Evolutionary conservation across 2,329 filamentous ascomycete species (phyloP), one percentile per base, ranked within the genome.

Genomic region (Claviceps capensis): DNA sequence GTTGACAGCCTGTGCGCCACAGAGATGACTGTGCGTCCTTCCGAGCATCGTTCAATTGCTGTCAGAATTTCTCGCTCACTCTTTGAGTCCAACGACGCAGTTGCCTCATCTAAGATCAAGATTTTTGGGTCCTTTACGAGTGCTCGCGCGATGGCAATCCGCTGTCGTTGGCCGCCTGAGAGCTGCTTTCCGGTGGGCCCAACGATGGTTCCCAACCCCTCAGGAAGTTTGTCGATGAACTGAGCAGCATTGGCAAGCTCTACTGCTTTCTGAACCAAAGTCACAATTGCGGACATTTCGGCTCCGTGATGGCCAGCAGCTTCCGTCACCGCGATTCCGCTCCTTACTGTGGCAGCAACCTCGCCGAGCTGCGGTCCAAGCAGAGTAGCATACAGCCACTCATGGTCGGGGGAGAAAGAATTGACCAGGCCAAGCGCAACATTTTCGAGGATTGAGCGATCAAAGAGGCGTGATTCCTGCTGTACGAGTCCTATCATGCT

Each of bases 121-220:
- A 55, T 78, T 47, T 67, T 64, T 0, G 67, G 67, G 48, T 66
- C 59, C 9, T 62, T 62, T 22, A 70, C 61, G 46, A 70, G 63
- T 34, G 65, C 65, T 13, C 66, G 61, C 8, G 66, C 65, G 53
- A 85, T 82, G 1, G 79, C 76, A 22, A 85, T 70, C 8, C 81
- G 72, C 58, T 84, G 81, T 44, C 78, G 71, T 57, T 85, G 81
- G 2, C 81, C 81, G 34, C 80, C 80, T n/a, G 76, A 81, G 1
- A 84, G 65, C 53, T 79, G 77, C 44, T 77, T 75, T 1, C 79
- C 81, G 14, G 73, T 72, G 57, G 82, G 77, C 3, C 81, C 81
- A 11, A 84, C 78, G 5, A 38, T 30, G 5, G 55, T 58, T 19
- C 49, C 55, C 4, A 48, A 26, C 40, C 52, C 46, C 4, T 42